Evolutionary conservation across 208 protist genomes (phyloP).

Genomic region (Trypanosoma platydactyli): DNA sequence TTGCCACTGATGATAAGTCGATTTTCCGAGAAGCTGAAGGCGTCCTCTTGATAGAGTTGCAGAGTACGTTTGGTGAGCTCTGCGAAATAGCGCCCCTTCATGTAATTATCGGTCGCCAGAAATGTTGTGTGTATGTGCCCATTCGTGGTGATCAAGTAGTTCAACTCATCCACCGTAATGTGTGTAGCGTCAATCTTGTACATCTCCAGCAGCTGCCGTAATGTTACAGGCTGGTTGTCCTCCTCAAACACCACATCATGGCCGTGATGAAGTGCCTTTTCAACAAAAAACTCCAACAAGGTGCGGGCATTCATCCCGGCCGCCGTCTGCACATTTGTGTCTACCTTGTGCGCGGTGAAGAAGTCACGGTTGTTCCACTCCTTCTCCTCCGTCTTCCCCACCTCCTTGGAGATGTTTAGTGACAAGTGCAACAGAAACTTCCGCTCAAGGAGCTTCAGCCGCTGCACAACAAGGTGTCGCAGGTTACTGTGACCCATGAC

Average conservation of each 20-base stretch:
- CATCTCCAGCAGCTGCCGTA: slow-evolving; percentile 71
- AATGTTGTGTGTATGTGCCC: slow-evolving; percentile 72
- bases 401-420: slow-evolving; percentile 90
- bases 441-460: slow-evolving; percentile 89
- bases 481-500: slow-evolving; percentile 53
- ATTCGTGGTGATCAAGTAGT: slow-evolving; percentile 76
- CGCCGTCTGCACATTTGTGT: slow-evolving; percentile 90
- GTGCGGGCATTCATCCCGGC: slow-evolving; percentile 85
- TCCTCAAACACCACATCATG: slow-evolving; percentile 90
- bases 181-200: slow-evolving; percentile 74
- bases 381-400: slow-evolving; percentile 75
- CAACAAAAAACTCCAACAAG: slow-evolving; percentile 88
- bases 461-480: slow-evolving; percentile 82
- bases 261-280: slow-evolving; percentile 86
- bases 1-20: slow-evolving; percentile 78
- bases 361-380: slow-evolving; percentile 91
- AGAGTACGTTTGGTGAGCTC: slow-evolving; percentile 89
- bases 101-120: slow-evolving; percentile 84
- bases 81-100: slow-evolving; percentile 93
- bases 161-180: slow-evolving; percentile 88
- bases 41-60: slow-evolving; percentile 80
- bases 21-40: slow-evolving; percentile 86
- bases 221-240: slow-evolving; percentile 71
- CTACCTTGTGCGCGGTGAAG: slow-evolving; percentile 89
- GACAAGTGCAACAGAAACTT: slow-evolving; percentile 93